These are phyloP conservation scores for Aquilaria sinensis DNA, from an alignment of 345 rosid genomes.

Conservation along the genomic window DNA sequence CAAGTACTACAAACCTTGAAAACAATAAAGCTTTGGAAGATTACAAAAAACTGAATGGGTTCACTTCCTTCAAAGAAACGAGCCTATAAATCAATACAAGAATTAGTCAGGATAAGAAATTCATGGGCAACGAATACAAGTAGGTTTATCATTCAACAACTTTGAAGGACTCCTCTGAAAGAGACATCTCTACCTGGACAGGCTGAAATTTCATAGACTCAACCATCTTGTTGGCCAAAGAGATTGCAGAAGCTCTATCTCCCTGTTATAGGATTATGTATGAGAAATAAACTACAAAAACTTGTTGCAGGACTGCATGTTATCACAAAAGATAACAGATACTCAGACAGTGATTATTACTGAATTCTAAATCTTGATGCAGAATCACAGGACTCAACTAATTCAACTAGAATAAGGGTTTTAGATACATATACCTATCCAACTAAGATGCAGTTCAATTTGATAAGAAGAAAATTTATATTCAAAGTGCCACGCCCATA, in stretches of 20 bases:
- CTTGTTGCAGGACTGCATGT: background rate
- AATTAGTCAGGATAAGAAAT: conserved; percentile 14
- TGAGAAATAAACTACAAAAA: conserved; percentile 1
- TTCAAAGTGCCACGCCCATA: no score
- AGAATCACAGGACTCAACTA: no score
- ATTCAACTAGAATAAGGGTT: no score
- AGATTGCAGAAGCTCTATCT: conserved; percentile 74
- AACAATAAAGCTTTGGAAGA: conserved; percentile 84
- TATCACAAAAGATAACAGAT: no score
- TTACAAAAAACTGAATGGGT: conserved; percentile 80
- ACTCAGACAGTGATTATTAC: no score
- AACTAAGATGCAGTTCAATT: no score
- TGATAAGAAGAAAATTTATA: no score
- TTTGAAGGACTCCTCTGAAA: conserved; percentile 10
- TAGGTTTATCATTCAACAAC: conserved; percentile 6
- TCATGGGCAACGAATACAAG: conserved; percentile 7
- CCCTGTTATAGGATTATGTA: conserved; percentile 37
- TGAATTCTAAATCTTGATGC: no score
- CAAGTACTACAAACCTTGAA: conserved; percentile 64
- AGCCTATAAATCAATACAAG: conserved; percentile 43
- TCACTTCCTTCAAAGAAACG: conserved; percentile 89
- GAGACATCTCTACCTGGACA: conserved; percentile 49
- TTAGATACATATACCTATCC: no score
- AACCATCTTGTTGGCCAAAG: conserved; percentile 79
- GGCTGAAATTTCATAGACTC: conserved; percentile 86